A percentile compares a stretch with the other conserved stretches of the same genome.
Conservation (phyloP, 495 filamentous ascomycete species). For the Aspergillus egyptiacus region DNA sequence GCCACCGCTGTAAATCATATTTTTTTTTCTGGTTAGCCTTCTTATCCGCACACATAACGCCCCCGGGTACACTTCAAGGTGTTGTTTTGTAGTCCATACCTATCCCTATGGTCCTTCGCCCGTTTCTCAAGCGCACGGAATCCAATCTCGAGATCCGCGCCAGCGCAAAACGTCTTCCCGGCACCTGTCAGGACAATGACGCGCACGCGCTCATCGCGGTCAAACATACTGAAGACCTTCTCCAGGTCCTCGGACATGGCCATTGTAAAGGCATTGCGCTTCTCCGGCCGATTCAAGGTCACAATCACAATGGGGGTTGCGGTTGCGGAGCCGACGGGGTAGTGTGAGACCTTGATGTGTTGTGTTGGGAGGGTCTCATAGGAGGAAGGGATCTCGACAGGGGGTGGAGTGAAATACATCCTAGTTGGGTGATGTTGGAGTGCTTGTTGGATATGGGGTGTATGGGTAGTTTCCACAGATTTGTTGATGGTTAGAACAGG, state of each 20-base stretch:
- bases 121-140: constrained; percentile 30
- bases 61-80: too few species aligned
- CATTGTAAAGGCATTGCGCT: constrained; percentile 58
- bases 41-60: too few species aligned
- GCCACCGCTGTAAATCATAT: constrained; percentile 29
- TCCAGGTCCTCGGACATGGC: constrained; percentile 52
- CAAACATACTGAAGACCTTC: constrained; percentile 47
- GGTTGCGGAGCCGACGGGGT: constrained; percentile 40
- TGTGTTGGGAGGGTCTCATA: constrained; percentile 41
- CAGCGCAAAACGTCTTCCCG: constrained; percentile 59
- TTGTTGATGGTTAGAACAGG: neutral
- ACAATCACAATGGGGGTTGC: constrained; percentile 53
- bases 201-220: constrained; percentile 51
- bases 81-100: constrained; percentile 30
- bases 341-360: constrained; percentile 50
- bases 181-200: constrained; percentile 52
- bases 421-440: constrained; percentile 24
- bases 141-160: constrained; percentile 57
- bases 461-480: neutral
- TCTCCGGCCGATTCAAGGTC: constrained; percentile 51
- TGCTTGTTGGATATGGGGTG: neutral
- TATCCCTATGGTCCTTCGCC: constrained; percentile 41
- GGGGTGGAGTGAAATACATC: constrained; percentile 42
- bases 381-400: constrained; percentile 30
- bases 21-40: too few species aligned